phyloP scores from a whole-genome alignment of 257 asterid genomes.

The Orobanche coerulescens region DNA sequence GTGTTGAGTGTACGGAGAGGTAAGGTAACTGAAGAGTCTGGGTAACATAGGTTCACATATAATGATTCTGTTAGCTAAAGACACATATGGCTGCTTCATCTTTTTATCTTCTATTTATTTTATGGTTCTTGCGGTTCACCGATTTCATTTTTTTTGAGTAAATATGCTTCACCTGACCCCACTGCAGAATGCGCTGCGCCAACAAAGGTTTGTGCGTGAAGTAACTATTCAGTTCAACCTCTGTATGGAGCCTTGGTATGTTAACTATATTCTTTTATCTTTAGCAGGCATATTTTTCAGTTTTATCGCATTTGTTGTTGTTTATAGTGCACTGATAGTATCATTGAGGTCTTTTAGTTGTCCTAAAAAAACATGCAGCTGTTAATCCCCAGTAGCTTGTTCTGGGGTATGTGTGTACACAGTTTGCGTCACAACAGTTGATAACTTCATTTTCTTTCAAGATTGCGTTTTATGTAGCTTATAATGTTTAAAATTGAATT shows the following conservation, averaged over 20 bases:
- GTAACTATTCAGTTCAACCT: conserved; percentile 83
- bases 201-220: conserved; percentile 89
- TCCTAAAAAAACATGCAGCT: not conserved
- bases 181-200: conserved; percentile 76
- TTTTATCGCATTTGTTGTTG: not conserved
- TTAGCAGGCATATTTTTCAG: not conserved
- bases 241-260: conserved; percentile 98
- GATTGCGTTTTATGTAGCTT: too few relatives aligned
- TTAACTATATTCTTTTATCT: not conserved
- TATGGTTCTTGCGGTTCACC: not conserved
- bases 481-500: too few relatives aligned
- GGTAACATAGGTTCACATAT: not conserved
- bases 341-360: conserved; percentile 2
- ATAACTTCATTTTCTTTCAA: too few relatives aligned
- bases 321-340: not conserved
- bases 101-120: not conserved
- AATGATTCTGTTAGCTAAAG: conserved; percentile 5
- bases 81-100: not conserved
- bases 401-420: not conserved
- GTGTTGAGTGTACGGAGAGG: too few relatives aligned
- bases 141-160: not conserved
- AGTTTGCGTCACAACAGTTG: not conserved
- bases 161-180: conserved; percentile 16
- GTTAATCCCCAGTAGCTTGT: conserved; percentile 6
- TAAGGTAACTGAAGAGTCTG: too few relatives aligned